Evolutionary conservation across 2,329 filamentous ascomycete genomes (phyloP), one percentile per base, ranked within the genome.

Genomic region (Penicillium fuscoglaucum): DNA sequence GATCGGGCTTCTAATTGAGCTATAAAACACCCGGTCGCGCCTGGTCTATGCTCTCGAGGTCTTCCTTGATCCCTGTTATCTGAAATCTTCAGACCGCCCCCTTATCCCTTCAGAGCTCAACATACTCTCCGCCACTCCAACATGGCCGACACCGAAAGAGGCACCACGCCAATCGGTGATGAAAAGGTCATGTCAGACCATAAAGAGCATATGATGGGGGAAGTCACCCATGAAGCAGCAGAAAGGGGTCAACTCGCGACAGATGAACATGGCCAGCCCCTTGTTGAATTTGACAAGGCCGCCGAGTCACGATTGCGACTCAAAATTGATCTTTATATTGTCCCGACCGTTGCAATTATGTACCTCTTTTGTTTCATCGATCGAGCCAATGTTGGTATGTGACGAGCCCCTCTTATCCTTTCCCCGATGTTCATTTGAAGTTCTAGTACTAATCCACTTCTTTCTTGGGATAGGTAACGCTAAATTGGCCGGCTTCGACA

Each of bases 331-430:
- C 64, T 88, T 6, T 83, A 79, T 65, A 83, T 89, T 45, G 78
- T 90, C 0, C 88, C 88, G 0, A 88, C 85, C 0, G 86, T 90
- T 0, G 76, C 87, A 0, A 57, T 90, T 0, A 75, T 90, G 4
- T 90, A 90, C 66, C 79, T 90, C 0, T 90, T 90, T 67, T 90
- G 87, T 74, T 90, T 90, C 73, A 89, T 90, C 62, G 88, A 90
- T 66, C 81, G 88, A n/a, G 86, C 87, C 26, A 90, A 90, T 61
- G 87, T 91, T 39, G 88, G 87, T 87, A 68, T 9, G 60, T 55
- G 17, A 35, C 21, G 7, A n/a, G 13, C 10, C 28, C 9, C 8
- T 13, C 7, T 15, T 24, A 13, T 31, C 8, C 5, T n/a, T n/a
- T 26, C 40, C 6, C 4, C 0, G 3, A 15, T 17, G 12, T 8